Conservation (phyloP, 2,329 filamentous ascomycete species). For the Neopestalotiopsis sp. region DNA sequence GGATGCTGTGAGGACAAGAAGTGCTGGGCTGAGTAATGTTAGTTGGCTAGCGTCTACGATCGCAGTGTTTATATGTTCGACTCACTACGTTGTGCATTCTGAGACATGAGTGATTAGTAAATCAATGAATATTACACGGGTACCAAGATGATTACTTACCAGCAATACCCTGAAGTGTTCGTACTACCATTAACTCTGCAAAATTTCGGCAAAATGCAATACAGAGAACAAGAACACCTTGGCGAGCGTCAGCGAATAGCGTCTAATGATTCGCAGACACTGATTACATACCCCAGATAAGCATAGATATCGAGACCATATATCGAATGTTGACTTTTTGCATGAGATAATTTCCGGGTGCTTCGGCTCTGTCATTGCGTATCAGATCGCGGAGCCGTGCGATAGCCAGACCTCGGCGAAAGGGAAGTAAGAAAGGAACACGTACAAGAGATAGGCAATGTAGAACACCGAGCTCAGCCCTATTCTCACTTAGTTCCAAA, state of each 20-base stretch:
- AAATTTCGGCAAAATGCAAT: slow-evolving; percentile 37
- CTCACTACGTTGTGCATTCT: slow-evolving; percentile 11
- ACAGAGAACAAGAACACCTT: slow-evolving; percentile 33
- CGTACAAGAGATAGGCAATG: slow-evolving; percentile 28
- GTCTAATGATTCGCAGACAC: too few relatives aligned
- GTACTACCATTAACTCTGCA: slow-evolving; percentile 35
- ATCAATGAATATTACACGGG: background rate
- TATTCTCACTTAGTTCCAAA: slow-evolving; percentile 26
- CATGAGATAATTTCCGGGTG: slow-evolving; percentile 35
- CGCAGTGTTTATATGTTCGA: background rate
- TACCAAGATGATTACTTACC: background rate
- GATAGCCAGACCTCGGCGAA: background rate
- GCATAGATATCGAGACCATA: slow-evolving; percentile 41
- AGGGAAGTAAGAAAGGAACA: slow-evolving; percentile 29
- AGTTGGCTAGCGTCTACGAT: slow-evolving; percentile 22
- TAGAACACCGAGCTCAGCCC: slow-evolving; percentile 21
- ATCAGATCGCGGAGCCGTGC: background rate
- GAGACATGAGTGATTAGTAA: background rate
- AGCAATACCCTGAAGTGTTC: slow-evolving; percentile 33
- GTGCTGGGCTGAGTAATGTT: slow-evolving; percentile 36
- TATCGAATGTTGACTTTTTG: slow-evolving; percentile 42
- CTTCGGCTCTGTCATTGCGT: slow-evolving; percentile 25
- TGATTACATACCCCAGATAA: slow-evolving; percentile 30
- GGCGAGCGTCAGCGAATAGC: background rate
- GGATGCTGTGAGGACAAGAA: slow-evolving; percentile 38